phyloP scores from a whole-genome alignment of 257 asterid species.

The Asclepias syriaca region DNA sequence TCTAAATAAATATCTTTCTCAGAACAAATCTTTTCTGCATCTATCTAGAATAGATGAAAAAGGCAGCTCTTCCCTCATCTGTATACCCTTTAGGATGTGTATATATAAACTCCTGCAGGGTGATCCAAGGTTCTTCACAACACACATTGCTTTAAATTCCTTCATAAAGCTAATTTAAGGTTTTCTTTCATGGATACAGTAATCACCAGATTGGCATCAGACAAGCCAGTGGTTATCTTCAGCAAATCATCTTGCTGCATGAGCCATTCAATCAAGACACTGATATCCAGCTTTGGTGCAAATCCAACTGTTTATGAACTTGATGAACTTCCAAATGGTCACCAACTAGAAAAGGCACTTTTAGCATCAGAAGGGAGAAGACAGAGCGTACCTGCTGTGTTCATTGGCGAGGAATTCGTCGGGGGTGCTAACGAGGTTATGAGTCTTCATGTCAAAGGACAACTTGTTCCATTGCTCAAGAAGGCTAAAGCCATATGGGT shows the following conservation, averaged over 20 bases:
- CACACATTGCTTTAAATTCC: constrained; percentile 1
- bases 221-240: constrained; percentile 72
- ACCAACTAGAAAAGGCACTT: constrained; percentile 52
- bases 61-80: background rate
- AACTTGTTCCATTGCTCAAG: constrained; percentile 59
- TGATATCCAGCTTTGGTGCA: constrained; percentile 66
- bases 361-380: constrained; percentile 33
- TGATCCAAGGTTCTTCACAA: constrained; percentile 18
- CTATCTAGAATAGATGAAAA: constrained; percentile 4
- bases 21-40: constrained; percentile 5
- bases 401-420: constrained; percentile 50
- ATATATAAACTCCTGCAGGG: constrained; percentile 24
- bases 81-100: constrained; percentile 6
- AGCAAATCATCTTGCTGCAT: constrained; percentile 70
- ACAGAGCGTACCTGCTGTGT: constrained; percentile 54
- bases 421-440: constrained; percentile 74
- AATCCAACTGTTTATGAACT: constrained; percentile 54
- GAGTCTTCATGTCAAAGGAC: constrained; percentile 69
- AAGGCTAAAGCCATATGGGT: constrained; percentile 80
- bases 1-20: constrained; percentile 16
- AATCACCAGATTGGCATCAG: constrained; percentile 40
- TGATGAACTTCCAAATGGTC: constrained; percentile 56
- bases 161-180: background rate
- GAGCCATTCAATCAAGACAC: constrained; percentile 56
- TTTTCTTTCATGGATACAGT: constrained; percentile 35